phyloP scores from a whole-genome alignment of 768 basidiomycete species.

The Lyophyllum semitale region DNA sequence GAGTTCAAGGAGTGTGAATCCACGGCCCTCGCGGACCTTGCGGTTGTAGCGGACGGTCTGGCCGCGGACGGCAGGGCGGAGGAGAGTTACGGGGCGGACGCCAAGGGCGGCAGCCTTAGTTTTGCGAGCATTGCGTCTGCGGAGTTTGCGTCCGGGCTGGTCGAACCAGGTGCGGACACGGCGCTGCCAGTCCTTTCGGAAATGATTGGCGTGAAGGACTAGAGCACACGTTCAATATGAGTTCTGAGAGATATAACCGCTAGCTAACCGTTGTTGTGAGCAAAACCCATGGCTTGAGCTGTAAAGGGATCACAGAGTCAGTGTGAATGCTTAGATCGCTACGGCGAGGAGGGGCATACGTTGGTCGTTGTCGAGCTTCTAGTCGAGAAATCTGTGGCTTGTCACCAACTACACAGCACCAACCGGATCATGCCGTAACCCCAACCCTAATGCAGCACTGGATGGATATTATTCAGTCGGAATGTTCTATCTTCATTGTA shows the following conservation, averaged over 20 bases:
- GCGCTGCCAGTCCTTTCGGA: constrained; percentile 99
- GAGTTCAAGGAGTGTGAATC: constrained; percentile 92
- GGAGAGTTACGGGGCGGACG: constrained; percentile 86
- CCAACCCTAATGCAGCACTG: constrained; percentile 33
- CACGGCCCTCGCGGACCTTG: constrained; percentile 95
- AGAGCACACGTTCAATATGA: background rate
- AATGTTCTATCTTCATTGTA: too few relatives aligned
- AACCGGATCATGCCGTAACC: constrained; percentile 37
- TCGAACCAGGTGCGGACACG: constrained; percentile 98
- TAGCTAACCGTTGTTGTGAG: constrained; percentile 76
- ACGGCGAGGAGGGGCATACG: constrained; percentile 30
- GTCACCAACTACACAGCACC: constrained; percentile 38
- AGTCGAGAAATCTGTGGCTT: constrained; percentile 41
- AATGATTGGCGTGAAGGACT: constrained; percentile 94
- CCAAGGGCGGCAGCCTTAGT: constrained; percentile 89
- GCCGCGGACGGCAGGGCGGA: constrained; percentile 95
- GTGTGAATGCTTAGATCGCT: constrained; percentile 16
- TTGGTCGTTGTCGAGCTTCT: constrained; percentile 41
- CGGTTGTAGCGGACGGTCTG: constrained; percentile 98
- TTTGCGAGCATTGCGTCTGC: constrained; percentile 90
- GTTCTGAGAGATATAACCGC: background rate
- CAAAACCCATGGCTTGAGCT: constrained; percentile 75
- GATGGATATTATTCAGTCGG: too few relatives aligned
- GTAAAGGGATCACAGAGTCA: constrained; percentile 13
- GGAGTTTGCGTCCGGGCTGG: constrained; percentile 97